Conservation (phyloP, 1,139 yeast species). For the Barnettozyma hawaiiensis region DNA sequence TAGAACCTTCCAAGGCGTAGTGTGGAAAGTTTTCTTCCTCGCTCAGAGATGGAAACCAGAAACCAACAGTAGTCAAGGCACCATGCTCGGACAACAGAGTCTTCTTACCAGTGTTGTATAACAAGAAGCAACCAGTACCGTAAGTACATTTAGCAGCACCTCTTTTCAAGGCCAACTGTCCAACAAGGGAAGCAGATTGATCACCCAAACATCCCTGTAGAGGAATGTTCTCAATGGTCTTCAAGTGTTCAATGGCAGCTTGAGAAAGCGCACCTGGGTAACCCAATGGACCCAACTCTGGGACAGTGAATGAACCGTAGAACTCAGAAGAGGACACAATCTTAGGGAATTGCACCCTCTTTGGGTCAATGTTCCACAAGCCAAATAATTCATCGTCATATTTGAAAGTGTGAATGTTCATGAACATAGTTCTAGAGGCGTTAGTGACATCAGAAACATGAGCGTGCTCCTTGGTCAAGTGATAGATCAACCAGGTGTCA, state of each 20-base stretch:
- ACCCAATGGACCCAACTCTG: slow-evolving; percentile 47
- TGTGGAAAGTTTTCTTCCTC: slow-evolving; percentile 59
- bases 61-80: slow-evolving; percentile 83
- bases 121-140: slow-evolving; percentile 91
- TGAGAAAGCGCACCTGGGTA: slow-evolving; percentile 47
- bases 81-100: slow-evolving; percentile 71
- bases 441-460: slow-evolving; percentile 86
- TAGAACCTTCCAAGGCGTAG: slow-evolving; percentile 90
- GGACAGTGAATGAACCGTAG: slow-evolving; percentile 67
- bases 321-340: slow-evolving; percentile 76
- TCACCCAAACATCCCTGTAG: slow-evolving; percentile 92
- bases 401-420: slow-evolving; percentile 72
- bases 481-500: slow-evolving; percentile 90
- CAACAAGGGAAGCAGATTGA: slow-evolving; percentile 90
- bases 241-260: slow-evolving; percentile 36
- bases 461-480: slow-evolving; percentile 65
- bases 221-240: slow-evolving; percentile 51
- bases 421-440: slow-evolving; percentile 86
- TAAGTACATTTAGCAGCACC: slow-evolving; percentile 96
- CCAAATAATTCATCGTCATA: slow-evolving; percentile 73
- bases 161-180: slow-evolving; percentile 77
- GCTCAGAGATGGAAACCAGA: slow-evolving; percentile 70
- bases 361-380: slow-evolving; percentile 74
- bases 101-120: slow-evolving; percentile 77
- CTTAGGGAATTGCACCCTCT: slow-evolving; percentile 66